Conservation (phyloP, 345 rosid genomes). For the Citrus inodora region DNA sequence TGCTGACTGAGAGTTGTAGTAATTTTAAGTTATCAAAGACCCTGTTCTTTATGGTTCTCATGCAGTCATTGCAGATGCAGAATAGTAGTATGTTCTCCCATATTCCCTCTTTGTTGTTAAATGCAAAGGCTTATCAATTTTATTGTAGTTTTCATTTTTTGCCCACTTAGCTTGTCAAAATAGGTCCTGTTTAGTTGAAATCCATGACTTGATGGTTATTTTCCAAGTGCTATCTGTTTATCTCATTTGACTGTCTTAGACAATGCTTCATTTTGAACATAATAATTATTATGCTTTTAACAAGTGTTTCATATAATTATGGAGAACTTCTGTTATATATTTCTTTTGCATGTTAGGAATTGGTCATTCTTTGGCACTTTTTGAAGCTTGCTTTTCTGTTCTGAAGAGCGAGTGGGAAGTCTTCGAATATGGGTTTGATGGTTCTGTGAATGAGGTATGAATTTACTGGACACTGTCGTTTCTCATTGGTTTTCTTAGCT, state of each 20-base stretch:
- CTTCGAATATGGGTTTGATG: conserved; percentile 34
- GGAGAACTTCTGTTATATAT: conserved; percentile 17
- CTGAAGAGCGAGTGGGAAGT: conserved; percentile 72
- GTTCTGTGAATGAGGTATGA: conserved; percentile 52
- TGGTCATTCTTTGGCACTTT: conserved; percentile 38
- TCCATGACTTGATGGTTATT: not conserved
- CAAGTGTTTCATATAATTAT: not conserved
- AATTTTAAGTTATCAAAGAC: conserved; percentile 54
- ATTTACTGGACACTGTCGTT: conserved; percentile 15
- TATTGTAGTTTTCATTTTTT: not conserved
- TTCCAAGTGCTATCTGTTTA: not conserved
- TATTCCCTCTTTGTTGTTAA: not conserved
- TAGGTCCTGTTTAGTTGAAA: not conserved
- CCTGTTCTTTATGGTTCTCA: conserved; percentile 59
- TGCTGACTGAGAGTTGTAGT: conserved; percentile 52
- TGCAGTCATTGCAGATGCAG: conserved; percentile 50
- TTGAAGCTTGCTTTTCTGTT: conserved; percentile 67
- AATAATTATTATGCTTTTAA: not conserved
- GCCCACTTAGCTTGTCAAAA: not conserved
- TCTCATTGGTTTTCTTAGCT: not conserved
- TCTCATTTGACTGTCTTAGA: not conserved
- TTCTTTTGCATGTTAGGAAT: conserved; percentile 38
- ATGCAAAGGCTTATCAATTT: not conserved
- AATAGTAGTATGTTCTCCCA: conserved; percentile 34
- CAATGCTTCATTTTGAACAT: not conserved